Percentiles rank a stretch among this genome's conserved stretches.
phyloP scores from a whole-genome alignment of 257 asterid species.

The Solanum dulcamara region DNA sequence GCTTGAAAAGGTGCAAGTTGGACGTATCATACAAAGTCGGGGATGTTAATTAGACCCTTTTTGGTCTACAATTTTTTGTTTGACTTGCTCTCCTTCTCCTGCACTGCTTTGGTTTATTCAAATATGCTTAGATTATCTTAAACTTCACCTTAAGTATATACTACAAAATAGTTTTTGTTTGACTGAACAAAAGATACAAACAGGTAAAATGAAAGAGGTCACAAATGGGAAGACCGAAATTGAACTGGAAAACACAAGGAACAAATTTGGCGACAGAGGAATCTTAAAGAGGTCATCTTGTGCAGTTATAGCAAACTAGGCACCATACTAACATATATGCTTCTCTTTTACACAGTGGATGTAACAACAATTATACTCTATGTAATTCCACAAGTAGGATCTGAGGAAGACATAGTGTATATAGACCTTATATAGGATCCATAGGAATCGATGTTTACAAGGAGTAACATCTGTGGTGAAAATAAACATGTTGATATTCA shows the following conservation, averaged over 20 bases:
- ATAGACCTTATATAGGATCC: background rate
- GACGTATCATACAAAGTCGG: background rate
- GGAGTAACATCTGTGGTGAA: background rate
- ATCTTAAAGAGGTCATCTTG: background rate
- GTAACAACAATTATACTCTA: background rate
- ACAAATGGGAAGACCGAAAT: background rate
- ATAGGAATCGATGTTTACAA: background rate
- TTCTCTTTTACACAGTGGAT: background rate
- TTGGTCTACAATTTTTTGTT: background rate
- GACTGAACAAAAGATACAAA: background rate
- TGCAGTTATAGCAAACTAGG: background rate
- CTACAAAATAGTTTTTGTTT: background rate
- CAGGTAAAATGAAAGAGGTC: background rate
- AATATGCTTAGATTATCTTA: background rate
- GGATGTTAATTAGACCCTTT: background rate
- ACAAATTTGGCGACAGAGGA: background rate
- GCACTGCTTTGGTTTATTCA: background rate
- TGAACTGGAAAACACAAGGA: background rate
- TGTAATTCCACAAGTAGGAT: background rate
- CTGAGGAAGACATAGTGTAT: background rate
- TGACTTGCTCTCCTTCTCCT: background rate
- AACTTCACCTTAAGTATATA: background rate
- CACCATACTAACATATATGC: background rate
- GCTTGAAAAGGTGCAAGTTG: background rate
- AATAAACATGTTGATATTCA: background rate